A percentile compares a stretch with the other conserved stretches of the same genome.
These are phyloP conservation scores for Paraleonurus japonicus DNA, from an alignment of 257 asterid genomes.

Conservation along the genomic window DNA sequence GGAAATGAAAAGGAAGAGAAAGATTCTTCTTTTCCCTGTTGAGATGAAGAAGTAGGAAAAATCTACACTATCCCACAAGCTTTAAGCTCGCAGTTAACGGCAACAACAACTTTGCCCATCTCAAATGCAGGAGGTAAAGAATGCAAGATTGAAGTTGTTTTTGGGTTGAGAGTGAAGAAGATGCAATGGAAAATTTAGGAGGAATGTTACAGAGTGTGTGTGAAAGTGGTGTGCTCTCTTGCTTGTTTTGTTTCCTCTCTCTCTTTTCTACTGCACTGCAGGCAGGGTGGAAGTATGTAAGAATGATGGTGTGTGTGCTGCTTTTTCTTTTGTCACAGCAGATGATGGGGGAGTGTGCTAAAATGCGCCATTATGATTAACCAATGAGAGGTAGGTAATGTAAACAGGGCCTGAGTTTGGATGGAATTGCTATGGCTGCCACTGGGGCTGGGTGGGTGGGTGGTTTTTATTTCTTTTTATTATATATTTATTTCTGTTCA, in stretches of 20 bases:
- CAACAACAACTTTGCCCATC: constrained; percentile 65
- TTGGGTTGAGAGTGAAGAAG: constrained; percentile 25
- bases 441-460: constrained; percentile 25
- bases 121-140: constrained; percentile 22
- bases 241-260: neutral
- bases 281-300: constrained; percentile 34
- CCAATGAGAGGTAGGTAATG: constrained; percentile 45
- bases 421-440: constrained; percentile 59
- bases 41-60: neutral
- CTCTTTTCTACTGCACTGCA: constrained; percentile 18
- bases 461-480: neutral
- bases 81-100: constrained; percentile 67
- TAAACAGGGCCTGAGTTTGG: constrained; percentile 40
- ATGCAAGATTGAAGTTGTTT: neutral
- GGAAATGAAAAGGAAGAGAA: neutral
- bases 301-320: constrained; percentile 47
- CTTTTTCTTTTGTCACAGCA: constrained; percentile 29
- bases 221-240: constrained; percentile 23
- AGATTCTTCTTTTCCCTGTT: constrained; percentile 7
- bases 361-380: constrained; percentile 64
- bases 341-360: constrained; percentile 45
- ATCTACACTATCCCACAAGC: constrained; percentile 87
- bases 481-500: constrained; percentile 12
- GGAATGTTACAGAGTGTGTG: constrained; percentile 17
- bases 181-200: constrained; percentile 13